Evolutionary conservation across 495 filamentous ascomycete genomes (phyloP).

Genomic region (Annulohypoxylon stygium): DNA sequence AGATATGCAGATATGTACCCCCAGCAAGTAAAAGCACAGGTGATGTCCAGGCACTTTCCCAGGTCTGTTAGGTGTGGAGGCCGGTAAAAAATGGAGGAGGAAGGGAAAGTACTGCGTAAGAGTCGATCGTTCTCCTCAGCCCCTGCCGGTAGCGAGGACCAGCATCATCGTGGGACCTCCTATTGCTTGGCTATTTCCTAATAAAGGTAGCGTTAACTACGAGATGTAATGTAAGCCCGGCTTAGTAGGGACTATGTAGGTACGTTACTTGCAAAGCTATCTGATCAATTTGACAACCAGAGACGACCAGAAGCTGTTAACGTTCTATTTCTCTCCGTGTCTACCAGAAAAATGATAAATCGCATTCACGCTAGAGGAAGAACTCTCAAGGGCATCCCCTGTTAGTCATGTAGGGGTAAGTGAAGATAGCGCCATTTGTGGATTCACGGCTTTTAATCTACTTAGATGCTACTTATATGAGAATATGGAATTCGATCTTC

Average conservation of each 20-base stretch:
- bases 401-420: constrained; percentile 24
- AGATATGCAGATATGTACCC: not conserved
- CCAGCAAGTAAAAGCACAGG: too few relatives aligned
- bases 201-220: constrained; percentile 35
- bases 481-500: constrained; percentile 15
- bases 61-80: constrained; percentile 30
- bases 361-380: constrained; percentile 23
- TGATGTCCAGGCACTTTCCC: not conserved
- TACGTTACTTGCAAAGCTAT: constrained; percentile 32
- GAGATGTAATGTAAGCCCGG: constrained; percentile 26
- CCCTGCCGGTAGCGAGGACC: constrained; percentile 29
- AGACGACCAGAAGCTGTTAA: constrained; percentile 15
- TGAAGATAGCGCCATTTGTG: constrained; percentile 40
- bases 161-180: constrained; percentile 29
- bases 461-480: constrained; percentile 41
- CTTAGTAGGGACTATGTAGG: not conserved
- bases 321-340: constrained; percentile 24
- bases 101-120: not conserved
- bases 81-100: constrained; percentile 37
- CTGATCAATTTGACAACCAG: constrained; percentile 27
- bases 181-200: constrained; percentile 33
- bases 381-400: constrained; percentile 28
- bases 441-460: constrained; percentile 34
- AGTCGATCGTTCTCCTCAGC: constrained; percentile 28
- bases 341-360: constrained; percentile 31